These are phyloP conservation scores for Cladosporium sp. DNA, from an alignment of 2,329 filamentous ascomycete species.

Conservation along the genomic window DNA sequence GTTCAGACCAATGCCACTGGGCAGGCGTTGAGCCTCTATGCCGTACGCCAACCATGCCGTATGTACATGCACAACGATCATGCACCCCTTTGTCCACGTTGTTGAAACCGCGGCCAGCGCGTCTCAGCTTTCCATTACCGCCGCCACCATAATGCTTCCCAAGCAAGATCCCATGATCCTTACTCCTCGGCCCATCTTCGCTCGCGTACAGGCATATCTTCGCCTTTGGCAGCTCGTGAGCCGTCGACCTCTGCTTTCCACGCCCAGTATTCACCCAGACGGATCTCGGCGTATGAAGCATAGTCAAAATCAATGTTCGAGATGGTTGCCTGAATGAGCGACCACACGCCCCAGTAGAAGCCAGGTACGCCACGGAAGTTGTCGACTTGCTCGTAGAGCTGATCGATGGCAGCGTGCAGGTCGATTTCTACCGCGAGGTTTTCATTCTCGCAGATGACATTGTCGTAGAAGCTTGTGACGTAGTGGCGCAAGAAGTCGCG, in stretches of 20 bases:
- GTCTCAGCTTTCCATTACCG: slow-evolving; percentile 8
- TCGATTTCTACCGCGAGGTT: slow-evolving; percentile 50
- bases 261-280: slow-evolving; percentile 88
- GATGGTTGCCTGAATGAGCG: slow-evolving; percentile 89
- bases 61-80: not conserved
- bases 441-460: slow-evolving; percentile 44
- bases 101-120: slow-evolving; percentile 5
- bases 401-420: slow-evolving; percentile 63
- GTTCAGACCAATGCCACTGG: not conserved
- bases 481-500: slow-evolving; percentile 83
- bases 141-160: not conserved
- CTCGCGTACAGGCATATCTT: slow-evolving; percentile 73
- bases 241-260: slow-evolving; percentile 78
- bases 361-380: slow-evolving; percentile 85
- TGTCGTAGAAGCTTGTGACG: slow-evolving; percentile 65
- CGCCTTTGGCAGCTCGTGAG: slow-evolving; percentile 53
- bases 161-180: not conserved
- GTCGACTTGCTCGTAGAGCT: slow-evolving; percentile 79
- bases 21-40: not conserved
- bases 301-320: slow-evolving; percentile 98
- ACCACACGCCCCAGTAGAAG: slow-evolving; percentile 92
- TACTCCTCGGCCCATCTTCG: slow-evolving; percentile 70
- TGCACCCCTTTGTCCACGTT: not conserved
- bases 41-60: not conserved
- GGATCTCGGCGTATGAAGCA: slow-evolving; percentile 80